These are phyloP conservation scores for Agrostemma githago DNA, from an alignment of 148 eudicot genomes.

Conservation along the genomic window DNA sequence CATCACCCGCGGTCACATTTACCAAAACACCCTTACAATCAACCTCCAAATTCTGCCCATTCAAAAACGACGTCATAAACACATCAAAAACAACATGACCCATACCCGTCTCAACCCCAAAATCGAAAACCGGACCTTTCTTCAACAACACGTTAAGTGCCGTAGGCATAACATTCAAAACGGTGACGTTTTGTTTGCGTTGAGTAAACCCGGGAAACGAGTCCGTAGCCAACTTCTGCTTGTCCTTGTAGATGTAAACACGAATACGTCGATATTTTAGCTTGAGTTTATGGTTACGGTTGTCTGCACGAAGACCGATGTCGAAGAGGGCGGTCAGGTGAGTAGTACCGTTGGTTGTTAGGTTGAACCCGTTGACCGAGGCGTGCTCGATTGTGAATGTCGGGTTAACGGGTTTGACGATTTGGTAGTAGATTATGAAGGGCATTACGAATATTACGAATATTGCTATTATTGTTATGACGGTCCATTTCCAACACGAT, in stretches of 20 bases:
- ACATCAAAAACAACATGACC: constrained; percentile 22
- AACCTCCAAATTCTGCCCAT: constrained; percentile 18
- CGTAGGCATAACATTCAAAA: not conserved
- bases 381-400: constrained; percentile 23
- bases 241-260: constrained; percentile 12
- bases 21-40: constrained; percentile 20
- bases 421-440: not conserved
- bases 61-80: constrained; percentile 10
- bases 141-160: constrained; percentile 3
- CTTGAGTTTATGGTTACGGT: constrained; percentile 26
- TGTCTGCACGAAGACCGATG: constrained; percentile 18
- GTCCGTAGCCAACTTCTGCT: constrained; percentile 13
- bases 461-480: not conserved
- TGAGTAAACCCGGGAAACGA: constrained; percentile 13
- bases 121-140: constrained; percentile 7
- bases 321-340: constrained; percentile 26
- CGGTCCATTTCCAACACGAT: constrained; percentile 7
- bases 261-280: constrained; percentile 13
- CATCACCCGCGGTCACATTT: constrained; percentile 6
- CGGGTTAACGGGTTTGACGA: constrained; percentile 21
- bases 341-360: constrained; percentile 18
- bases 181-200: constrained; percentile 2
- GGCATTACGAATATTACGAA: constrained; percentile 13
- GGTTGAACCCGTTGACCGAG: constrained; percentile 25
- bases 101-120: constrained; percentile 13